These are phyloP conservation scores for Pleurotus eryngii DNA, from an alignment of 768 basidiomycete genomes.

Conservation along the genomic window DNA sequence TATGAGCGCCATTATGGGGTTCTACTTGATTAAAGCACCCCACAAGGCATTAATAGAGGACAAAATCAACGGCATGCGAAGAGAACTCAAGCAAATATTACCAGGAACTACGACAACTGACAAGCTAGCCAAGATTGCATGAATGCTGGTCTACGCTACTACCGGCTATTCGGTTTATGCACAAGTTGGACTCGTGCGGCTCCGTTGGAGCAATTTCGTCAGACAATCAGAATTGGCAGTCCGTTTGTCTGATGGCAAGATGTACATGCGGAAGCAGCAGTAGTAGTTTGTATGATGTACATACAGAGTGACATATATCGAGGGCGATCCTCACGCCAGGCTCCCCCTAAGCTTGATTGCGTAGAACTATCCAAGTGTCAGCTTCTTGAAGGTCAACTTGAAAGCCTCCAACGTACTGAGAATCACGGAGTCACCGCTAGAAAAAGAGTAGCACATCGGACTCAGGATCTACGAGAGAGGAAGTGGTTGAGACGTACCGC, in stretches of 20 bases:
- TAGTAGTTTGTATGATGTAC: neutral
- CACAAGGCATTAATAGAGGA: constrained; percentile 57
- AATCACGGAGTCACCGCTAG: constrained; percentile 95
- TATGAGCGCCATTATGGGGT: too few relatives aligned
- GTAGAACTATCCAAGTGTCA: constrained; percentile 56
- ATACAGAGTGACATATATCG: neutral
- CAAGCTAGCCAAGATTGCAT: constrained; percentile 5
- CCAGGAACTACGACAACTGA: constrained; percentile 25
- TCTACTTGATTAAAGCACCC: neutral
- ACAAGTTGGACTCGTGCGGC: neutral
- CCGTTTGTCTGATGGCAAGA: too few relatives aligned
- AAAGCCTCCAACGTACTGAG: constrained; percentile 62
- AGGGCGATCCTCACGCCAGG: constrained; percentile 1
- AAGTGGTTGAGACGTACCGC: constrained; percentile 45
- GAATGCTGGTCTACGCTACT: neutral
- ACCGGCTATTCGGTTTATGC: neutral
- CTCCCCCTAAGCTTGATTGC: constrained; percentile 57
- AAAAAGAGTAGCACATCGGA: constrained; percentile 10
- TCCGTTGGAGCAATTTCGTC: too few relatives aligned
- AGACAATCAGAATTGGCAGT: too few relatives aligned
- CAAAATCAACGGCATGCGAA: constrained; percentile 48
- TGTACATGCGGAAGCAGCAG: too few relatives aligned
- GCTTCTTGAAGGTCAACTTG: constrained; percentile 19
- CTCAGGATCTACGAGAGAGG: constrained; percentile 4
- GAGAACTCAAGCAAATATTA: constrained; percentile 62